Evolutionary conservation across 495 filamentous ascomycete genomes (phyloP).

Genomic region (Penicillium atrosanguineum): DNA sequence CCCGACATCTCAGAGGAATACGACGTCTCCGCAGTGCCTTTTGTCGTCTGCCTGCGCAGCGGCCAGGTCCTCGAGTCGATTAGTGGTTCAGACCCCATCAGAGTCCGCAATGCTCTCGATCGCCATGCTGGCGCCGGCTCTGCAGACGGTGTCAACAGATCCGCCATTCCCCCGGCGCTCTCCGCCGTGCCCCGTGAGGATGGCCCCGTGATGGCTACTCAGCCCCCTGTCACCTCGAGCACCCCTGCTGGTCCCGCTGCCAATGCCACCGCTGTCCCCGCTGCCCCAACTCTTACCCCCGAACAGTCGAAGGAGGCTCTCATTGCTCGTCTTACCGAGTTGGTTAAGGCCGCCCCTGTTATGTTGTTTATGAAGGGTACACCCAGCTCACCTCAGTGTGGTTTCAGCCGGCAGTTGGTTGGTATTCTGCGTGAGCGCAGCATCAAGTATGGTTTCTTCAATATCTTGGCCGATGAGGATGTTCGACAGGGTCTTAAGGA

Average conservation of each 20-base stretch:
- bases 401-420: conserved; percentile 89
- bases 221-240: conserved; percentile 43
- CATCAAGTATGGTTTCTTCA: conserved; percentile 98
- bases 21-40: conserved; percentile 91
- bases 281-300: conserved; percentile 35
- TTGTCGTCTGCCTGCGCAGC: conserved; percentile 74
- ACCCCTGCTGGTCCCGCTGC: conserved; percentile 39
- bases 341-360: conserved; percentile 92
- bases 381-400: conserved; percentile 86
- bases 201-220: conserved; percentile 34
- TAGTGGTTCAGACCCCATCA: conserved; percentile 81
- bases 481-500: conserved; percentile 94
- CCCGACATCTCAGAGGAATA: conserved; percentile 83
- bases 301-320: conserved; percentile 75
- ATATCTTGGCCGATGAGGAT: conserved; percentile 96
- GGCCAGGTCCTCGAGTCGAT: conserved; percentile 72
- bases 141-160: conserved; percentile 26
- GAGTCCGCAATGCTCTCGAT: conserved; percentile 80
- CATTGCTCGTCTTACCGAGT: conserved; percentile 66
- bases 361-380: conserved; percentile 92
- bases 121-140: conserved; percentile 56
- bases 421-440: conserved; percentile 78
- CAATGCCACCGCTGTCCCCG: conserved; percentile 27
- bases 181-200: conserved; percentile 44
- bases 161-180: conserved; percentile 52